phyloP scores from a whole-genome alignment of 106 monocot genomes.

The Vanilla planifolia region DNA sequence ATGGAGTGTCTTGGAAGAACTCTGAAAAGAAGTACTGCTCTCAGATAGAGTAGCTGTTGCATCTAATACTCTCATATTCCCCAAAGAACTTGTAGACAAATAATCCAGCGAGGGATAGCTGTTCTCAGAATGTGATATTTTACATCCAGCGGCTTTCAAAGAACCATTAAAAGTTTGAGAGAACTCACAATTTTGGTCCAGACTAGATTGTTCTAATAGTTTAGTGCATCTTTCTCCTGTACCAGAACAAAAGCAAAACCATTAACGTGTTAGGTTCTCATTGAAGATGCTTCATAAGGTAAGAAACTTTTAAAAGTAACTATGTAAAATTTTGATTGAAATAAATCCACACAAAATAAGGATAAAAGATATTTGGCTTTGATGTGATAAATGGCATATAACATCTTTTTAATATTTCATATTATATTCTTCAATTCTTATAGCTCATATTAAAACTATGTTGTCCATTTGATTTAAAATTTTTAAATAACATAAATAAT shows the following conservation, averaged over 20 bases:
- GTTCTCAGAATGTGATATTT: background rate
- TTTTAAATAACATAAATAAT: no score
- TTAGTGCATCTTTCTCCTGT: background rate
- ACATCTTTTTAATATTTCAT: no score
- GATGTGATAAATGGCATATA: no score
- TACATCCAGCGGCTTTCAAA: background rate
- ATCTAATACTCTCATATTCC: background rate
- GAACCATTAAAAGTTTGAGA: background rate
- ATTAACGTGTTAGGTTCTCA: conserved; percentile 8
- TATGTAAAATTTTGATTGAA: no score
- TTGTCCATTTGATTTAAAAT: no score
- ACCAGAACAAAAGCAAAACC: conserved; percentile 1
- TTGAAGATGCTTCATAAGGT: background rate
- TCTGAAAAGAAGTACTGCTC: background rate
- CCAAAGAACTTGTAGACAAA: conserved; percentile 3
- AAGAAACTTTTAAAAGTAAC: no score
- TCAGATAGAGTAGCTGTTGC: background rate
- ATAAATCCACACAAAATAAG: background rate
- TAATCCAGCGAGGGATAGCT: background rate
- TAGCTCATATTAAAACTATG: no score
- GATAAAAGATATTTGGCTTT: no score
- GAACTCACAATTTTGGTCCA: background rate
- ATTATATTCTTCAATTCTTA: no score
- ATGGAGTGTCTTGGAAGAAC: background rate
- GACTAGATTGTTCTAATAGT: conserved; percentile 7